Percentiles rank a stretch among this genome's conserved stretches.
phyloP scores from a whole-genome alignment of 345 rosid species.

The Toxicodendron radicans region DNA sequence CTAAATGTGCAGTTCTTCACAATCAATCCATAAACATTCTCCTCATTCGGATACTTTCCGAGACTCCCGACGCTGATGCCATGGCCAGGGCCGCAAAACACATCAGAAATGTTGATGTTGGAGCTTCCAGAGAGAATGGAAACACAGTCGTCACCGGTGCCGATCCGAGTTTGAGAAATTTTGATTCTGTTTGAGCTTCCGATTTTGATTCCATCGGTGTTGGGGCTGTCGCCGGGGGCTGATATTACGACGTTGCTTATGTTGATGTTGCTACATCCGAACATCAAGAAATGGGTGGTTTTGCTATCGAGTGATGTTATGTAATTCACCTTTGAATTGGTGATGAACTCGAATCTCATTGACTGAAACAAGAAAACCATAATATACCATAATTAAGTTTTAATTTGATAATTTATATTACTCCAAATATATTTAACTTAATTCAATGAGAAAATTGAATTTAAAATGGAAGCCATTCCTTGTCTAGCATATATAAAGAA shows the following conservation, averaged over 20 bases:
- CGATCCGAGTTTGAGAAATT: not conserved
- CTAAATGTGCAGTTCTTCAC: slow-evolving; percentile 21
- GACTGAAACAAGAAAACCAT: slow-evolving; percentile 1
- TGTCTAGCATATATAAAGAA: too few species aligned
- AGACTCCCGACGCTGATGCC: slow-evolving; percentile 56
- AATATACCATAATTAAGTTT: not conserved
- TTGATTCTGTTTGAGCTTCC: slow-evolving; percentile 26
- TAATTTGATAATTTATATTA: too few species aligned
- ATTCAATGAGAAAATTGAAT: too few species aligned
- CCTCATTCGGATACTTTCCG: slow-evolving; percentile 32
- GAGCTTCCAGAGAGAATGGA: slow-evolving; percentile 41
- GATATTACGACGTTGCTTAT: slow-evolving; percentile 12
- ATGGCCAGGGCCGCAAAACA: slow-evolving; percentile 50
- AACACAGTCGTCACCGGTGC: slow-evolving; percentile 49
- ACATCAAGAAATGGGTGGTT: slow-evolving; percentile 21
- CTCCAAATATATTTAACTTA: not conserved
- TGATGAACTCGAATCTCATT: slow-evolving; percentile 18
- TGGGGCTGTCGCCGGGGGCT: slow-evolving; percentile 45
- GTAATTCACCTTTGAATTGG: slow-evolving; percentile 15
- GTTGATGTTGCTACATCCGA: slow-evolving; percentile 19
- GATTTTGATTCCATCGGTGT: slow-evolving; percentile 49
- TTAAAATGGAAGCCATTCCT: too few species aligned
- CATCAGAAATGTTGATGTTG: slow-evolving; percentile 30
- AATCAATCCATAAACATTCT: slow-evolving; percentile 22
- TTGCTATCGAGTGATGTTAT: slow-evolving; percentile 28